Evolutionary conservation across 2,329 filamentous ascomycete genomes (phyloP).

Genomic region (Tolypocladium tundrense): DNA sequence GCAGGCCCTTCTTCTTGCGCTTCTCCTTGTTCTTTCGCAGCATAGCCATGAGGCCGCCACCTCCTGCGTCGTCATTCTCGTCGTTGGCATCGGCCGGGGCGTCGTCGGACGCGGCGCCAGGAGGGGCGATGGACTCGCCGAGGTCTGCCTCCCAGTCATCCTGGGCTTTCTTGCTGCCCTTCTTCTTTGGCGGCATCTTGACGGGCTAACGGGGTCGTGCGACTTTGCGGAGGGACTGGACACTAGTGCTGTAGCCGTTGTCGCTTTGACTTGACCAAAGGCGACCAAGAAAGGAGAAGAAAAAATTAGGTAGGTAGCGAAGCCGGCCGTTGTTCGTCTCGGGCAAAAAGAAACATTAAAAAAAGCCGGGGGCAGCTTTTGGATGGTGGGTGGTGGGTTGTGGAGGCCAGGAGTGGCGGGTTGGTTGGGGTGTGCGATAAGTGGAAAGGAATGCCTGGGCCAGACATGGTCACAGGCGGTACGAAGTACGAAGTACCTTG

Average conservation of each 20-base stretch:
- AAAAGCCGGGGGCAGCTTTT: neutral
- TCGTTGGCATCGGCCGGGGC: slow-evolving; percentile 38
- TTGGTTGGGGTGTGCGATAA: neutral
- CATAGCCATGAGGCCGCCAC: slow-evolving; percentile 64
- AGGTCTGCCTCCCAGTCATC: slow-evolving; percentile 95
- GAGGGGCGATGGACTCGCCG: slow-evolving; percentile 63
- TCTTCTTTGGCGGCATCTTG: slow-evolving; percentile 90
- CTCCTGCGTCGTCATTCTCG: slow-evolving; percentile 39
- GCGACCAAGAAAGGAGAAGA: neutral
- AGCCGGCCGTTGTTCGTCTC: neutral
- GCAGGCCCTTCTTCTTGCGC: slow-evolving; percentile 78
- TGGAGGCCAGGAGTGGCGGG: neutral
- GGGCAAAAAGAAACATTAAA: neutral
- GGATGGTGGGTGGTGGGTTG: slow-evolving; percentile 2
- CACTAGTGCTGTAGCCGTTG: neutral
- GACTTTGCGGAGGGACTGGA: neutral
- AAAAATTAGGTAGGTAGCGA: neutral
- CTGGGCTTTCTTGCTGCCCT: slow-evolving; percentile 69
- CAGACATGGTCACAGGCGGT: neutral
- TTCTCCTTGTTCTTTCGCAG: slow-evolving; percentile 75
- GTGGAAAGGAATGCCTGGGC: neutral
- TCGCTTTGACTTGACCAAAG: neutral
- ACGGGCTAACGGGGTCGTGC: slow-evolving; percentile 10
- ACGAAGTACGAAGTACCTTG: neutral
- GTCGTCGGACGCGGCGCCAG: slow-evolving; percentile 33